These are phyloP conservation scores for Umbelopsis sp. DNA, from an alignment of 371 early-diverging fungal genomes.

Conservation along the genomic window DNA sequence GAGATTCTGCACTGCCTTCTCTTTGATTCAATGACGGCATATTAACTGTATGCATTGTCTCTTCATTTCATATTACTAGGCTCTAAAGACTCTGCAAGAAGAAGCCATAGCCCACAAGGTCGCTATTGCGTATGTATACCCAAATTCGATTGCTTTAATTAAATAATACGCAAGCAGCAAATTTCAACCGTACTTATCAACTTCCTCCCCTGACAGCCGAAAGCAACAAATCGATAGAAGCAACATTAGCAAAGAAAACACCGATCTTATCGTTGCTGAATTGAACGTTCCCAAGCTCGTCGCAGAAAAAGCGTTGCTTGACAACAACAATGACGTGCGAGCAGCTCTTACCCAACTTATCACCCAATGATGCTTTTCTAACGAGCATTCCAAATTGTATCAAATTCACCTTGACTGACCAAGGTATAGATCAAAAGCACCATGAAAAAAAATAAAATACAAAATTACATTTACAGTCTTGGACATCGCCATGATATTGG, in stretches of 20 bases:
- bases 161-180: neutral
- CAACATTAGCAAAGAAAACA: conserved; percentile 39
- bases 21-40: neutral
- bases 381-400: neutral
- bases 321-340: conserved; percentile 44
- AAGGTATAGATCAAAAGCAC: neutral
- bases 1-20: neutral
- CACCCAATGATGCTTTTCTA: neutral
- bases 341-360: conserved; percentile 45
- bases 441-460: neutral
- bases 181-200: neutral
- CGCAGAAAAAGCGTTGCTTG: conserved; percentile 47
- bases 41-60: neutral
- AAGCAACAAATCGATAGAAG: conserved; percentile 32
- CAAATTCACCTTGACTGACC: neutral
- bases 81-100: conserved; percentile 42
- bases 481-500: too few species aligned
- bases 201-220: conserved; percentile 11
- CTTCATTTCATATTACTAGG: conserved; percentile 23
- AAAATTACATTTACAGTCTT: too few species aligned
- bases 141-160: neutral
- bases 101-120: conserved; percentile 37
- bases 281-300: conserved; percentile 43
- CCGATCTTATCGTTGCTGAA: conserved; percentile 49
- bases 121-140: conserved; percentile 24